Conservation (phyloP, 78 protist genomes). For the Creolimax fragrantissima region DNA sequence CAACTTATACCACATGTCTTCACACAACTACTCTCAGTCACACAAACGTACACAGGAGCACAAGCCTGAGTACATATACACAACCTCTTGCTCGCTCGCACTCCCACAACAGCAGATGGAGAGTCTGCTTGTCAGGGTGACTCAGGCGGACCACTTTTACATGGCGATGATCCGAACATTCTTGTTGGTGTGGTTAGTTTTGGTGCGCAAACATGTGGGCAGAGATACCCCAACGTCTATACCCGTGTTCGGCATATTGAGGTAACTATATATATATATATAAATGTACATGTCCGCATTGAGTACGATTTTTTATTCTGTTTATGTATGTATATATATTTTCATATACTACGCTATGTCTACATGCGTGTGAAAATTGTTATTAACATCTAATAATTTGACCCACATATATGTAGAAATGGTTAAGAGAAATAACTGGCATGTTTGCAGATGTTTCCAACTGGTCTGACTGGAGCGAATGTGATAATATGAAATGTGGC, state of each 20-base stretch:
- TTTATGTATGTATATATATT: neutral
- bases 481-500: too few species aligned
- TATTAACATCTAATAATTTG: neutral
- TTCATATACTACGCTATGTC: neutral
- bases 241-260: neutral
- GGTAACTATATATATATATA: neutral
- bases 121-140: neutral
- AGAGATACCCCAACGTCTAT: neutral
- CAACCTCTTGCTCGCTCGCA: too few species aligned
- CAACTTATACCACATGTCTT: too few species aligned
- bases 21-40: too few species aligned
- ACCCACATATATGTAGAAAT: neutral
- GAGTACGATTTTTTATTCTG: neutral
- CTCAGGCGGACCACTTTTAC: neutral
- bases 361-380: neutral
- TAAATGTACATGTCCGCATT: neutral
- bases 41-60: too few species aligned
- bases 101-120: neutral
- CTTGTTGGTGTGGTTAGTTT: neutral
- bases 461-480: neutral
- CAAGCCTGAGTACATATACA: too few species aligned
- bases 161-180: neutral
- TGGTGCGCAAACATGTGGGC: neutral
- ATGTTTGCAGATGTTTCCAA: neutral
- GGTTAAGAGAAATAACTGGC: neutral